phyloP scores from a whole-genome alignment of 352 stramenopile species.

The Phytophthora capsici region DNA sequence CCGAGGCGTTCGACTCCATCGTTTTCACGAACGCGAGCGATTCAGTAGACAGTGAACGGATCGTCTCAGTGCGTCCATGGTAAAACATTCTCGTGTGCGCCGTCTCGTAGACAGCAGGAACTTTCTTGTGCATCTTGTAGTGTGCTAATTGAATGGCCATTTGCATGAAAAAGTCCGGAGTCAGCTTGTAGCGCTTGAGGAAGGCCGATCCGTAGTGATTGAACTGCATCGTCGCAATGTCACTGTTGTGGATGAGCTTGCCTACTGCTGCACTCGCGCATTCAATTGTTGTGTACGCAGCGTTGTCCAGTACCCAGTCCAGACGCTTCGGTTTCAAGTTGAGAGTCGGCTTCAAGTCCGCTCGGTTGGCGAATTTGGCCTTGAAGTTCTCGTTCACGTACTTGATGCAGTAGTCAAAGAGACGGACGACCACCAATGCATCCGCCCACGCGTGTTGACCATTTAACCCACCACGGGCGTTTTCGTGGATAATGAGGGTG shows the following conservation, averaged over 20 bases:
- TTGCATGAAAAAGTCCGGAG: conserved; percentile 98
- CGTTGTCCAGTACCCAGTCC: conserved; percentile 86
- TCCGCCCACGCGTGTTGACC: conserved; percentile 98
- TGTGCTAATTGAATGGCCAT: conserved; percentile 97
- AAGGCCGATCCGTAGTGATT: conserved; percentile 92
- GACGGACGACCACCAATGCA: conserved; percentile 94
- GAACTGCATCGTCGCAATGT: conserved; percentile 92
- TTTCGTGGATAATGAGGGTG: conserved; percentile 96
- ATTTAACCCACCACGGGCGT: conserved; percentile 95
- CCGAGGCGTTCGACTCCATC: conserved; percentile 78
- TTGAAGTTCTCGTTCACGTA: conserved; percentile 93
- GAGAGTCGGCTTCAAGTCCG: conserved; percentile 67
- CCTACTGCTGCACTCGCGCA: conserved; percentile 89
- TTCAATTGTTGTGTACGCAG: conserved; percentile 83
- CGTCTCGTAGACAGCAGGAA: conserved; percentile 97
- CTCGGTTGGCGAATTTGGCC: conserved; percentile 76
- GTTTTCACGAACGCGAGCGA: conserved; percentile 91
- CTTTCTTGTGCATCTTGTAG: conserved; percentile 94
- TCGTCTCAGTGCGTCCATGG: conserved; percentile 95
- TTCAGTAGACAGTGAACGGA: conserved; percentile 88
- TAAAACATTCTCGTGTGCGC: conserved; percentile 97
- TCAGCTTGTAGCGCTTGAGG: conserved; percentile 95
- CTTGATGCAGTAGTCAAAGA: conserved; percentile 95
- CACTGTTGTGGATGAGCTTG: conserved; percentile 92
- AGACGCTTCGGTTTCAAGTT: conserved; percentile 77